Conservation (phyloP, 495 filamentous ascomycete genomes). For the Patellaria atrata region DNA sequence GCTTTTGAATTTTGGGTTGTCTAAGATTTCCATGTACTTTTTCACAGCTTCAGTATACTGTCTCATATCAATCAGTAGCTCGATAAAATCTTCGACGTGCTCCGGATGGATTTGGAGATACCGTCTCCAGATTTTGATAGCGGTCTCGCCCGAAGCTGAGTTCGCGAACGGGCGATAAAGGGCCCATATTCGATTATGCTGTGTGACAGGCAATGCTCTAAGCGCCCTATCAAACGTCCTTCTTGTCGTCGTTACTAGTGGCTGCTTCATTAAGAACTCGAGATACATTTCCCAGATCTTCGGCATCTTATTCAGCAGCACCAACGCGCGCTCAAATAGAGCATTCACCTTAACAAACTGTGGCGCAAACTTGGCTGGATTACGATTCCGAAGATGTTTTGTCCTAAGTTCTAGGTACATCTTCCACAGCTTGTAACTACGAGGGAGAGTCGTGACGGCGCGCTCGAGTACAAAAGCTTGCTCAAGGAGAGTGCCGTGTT, state of each 20-base stretch:
- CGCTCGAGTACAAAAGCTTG: constrained; percentile 91
- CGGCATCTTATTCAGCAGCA: constrained; percentile 98
- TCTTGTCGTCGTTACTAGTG: constrained; percentile 78
- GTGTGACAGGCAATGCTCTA: constrained; percentile 85
- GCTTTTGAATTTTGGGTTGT: constrained; percentile 82
- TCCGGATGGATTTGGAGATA: constrained; percentile 99
- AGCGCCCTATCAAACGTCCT: constrained; percentile 89
- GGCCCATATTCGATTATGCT: constrained; percentile 95
- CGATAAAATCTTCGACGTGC: constrained; percentile 88
- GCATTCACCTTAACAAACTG: constrained; percentile 92
- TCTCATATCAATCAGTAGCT: constrained; percentile 65
- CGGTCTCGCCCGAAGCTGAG: constrained; percentile 81
- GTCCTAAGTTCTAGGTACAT: constrained; percentile 83
- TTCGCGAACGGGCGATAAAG: constrained; percentile 85
- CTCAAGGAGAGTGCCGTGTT: constrained; percentile 74
- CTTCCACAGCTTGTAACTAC: constrained; percentile 98
- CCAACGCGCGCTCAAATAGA: constrained; percentile 84
- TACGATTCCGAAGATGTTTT: constrained; percentile 70
- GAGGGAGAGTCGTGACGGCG: constrained; percentile 73
- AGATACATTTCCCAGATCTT: constrained; percentile 98
- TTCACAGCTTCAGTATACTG: constrained; percentile 86
- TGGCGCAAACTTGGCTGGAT: constrained; percentile 61
- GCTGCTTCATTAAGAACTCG: constrained; percentile 77
- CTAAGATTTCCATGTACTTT: constrained; percentile 84
- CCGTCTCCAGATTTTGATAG: constrained; percentile 82